A percentile compares a stretch with the other conserved stretches of the same genome.
Conservation (phyloP, 495 filamentous ascomycete species). For the Penicillium maclennaniae region DNA sequence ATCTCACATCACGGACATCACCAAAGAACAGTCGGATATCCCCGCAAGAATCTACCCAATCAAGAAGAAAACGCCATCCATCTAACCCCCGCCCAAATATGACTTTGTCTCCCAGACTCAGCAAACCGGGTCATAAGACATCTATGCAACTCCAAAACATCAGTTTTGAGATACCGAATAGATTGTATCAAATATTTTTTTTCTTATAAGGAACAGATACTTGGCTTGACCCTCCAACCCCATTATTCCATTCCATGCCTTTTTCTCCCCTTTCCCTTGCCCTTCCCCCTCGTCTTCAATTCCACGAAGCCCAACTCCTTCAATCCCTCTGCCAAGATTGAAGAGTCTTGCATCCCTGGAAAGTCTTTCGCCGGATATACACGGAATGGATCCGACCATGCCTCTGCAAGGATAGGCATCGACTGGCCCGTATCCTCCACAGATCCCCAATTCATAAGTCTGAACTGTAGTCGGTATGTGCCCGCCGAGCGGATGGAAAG, state of each 20-base stretch:
- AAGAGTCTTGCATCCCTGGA: slow-evolving; percentile 74
- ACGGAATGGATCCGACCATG: slow-evolving; percentile 74
- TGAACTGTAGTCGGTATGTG: slow-evolving; percentile 75
- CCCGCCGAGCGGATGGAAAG: slow-evolving; percentile 88
- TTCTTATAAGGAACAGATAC: too few species aligned
- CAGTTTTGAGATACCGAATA: too few species aligned
- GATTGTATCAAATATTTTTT: too few species aligned
- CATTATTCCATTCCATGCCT: slow-evolving; percentile 6
- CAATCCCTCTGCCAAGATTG: slow-evolving; percentile 34
- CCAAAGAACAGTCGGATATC: too few species aligned
- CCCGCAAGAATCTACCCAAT: too few species aligned
- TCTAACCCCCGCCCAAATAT: too few species aligned
- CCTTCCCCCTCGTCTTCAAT: slow-evolving; percentile 44
- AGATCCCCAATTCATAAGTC: slow-evolving; percentile 66
- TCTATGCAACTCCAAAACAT: too few species aligned
- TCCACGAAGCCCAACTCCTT: slow-evolving; percentile 46
- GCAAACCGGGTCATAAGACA: too few species aligned
- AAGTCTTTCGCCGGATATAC: slow-evolving; percentile 98
- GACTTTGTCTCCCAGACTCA: too few species aligned
- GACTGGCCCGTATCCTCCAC: slow-evolving; percentile 52
- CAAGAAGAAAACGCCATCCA: not conserved
- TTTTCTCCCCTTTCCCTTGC: slow-evolving; percentile 41
- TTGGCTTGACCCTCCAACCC: too few species aligned
- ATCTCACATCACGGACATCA: too few species aligned
- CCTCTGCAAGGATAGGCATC: slow-evolving; percentile 59